Conservation (phyloP, 176 grass and related monocot genomes). For the Phyllostachys edulis region DNA sequence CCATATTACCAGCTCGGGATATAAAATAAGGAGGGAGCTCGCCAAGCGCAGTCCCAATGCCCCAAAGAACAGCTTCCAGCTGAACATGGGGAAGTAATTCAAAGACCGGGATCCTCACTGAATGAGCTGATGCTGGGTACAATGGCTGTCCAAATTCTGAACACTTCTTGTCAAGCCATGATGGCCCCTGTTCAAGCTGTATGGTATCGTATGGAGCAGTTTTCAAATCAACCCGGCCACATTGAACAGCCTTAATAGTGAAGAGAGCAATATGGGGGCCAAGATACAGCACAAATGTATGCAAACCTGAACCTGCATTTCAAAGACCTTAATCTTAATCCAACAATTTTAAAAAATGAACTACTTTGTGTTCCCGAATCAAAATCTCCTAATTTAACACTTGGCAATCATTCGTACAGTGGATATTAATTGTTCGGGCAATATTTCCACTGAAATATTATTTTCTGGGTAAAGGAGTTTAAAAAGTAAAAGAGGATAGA, state of each 20-base stretch:
- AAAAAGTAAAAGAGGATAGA: conserved; percentile 1
- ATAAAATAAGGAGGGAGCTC: conserved; percentile 99
- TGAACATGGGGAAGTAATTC: conserved; percentile 89
- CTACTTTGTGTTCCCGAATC: background rate
- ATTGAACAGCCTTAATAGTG: conserved; percentile 95
- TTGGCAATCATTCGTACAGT: background rate
- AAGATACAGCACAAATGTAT: conserved; percentile 97
- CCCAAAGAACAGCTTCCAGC: conserved; percentile 95
- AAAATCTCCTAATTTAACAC: conserved; percentile 19
- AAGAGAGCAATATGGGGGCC: conserved; percentile 96
- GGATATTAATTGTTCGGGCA: background rate
- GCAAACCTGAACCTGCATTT: conserved; percentile 86
- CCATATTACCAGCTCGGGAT: conserved; percentile 79
- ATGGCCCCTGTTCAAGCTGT: conserved; percentile 76
- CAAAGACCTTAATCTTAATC: background rate
- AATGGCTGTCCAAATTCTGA: conserved; percentile 80
- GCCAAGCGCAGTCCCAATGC: conserved; percentile 90
- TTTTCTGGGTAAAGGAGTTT: background rate
- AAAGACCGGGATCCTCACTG: conserved; percentile 76
- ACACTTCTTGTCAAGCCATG: conserved; percentile 95
- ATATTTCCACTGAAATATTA: background rate
- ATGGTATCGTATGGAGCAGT: conserved; percentile 91
- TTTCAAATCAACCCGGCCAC: conserved; percentile 91
- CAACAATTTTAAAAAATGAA: conserved; percentile 3
- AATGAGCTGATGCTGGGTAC: conserved; percentile 53